These are phyloP conservation scores for Diaporthe destruens DNA, from an alignment of 2,329 filamentous ascomycete genomes.

Conservation along the genomic window DNA sequence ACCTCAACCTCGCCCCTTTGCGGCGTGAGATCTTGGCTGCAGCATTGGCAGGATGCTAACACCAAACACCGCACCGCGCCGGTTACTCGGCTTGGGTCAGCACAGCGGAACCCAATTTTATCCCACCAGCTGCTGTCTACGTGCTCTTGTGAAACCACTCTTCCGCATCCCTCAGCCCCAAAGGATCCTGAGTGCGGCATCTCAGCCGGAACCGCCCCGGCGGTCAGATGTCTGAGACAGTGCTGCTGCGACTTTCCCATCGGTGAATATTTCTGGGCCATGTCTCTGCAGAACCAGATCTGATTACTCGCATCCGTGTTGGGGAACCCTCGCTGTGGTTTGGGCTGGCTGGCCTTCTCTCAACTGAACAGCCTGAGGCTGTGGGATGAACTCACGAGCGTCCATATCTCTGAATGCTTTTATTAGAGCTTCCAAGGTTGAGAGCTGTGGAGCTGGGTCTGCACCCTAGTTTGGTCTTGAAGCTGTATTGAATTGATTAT, in stretches of 20 bases:
- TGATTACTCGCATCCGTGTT: not conserved
- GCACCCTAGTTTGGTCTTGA: no score
- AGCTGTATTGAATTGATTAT: no score
- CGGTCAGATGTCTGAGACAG: not conserved
- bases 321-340: not conserved
- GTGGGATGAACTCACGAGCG: no score
- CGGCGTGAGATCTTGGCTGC: slow-evolving; percentile 26
- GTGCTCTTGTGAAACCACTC: not conserved
- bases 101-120: not conserved
- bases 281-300: not conserved
- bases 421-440: no score
- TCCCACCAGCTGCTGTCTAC: not conserved
- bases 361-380: no score
- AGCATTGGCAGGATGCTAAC: slow-evolving; percentile 16
- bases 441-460: no score
- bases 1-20: not conserved
- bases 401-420: no score
- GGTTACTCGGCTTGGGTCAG: not conserved
- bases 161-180: slow-evolving; percentile 8
- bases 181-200: not conserved
- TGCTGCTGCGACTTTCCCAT: not conserved
- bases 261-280: not conserved
- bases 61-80: not conserved
- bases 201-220: no score
- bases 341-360: no score